These are phyloP conservation scores for Galerina sulciceps DNA, from an alignment of 768 basidiomycete species.

Conservation along the genomic window DNA sequence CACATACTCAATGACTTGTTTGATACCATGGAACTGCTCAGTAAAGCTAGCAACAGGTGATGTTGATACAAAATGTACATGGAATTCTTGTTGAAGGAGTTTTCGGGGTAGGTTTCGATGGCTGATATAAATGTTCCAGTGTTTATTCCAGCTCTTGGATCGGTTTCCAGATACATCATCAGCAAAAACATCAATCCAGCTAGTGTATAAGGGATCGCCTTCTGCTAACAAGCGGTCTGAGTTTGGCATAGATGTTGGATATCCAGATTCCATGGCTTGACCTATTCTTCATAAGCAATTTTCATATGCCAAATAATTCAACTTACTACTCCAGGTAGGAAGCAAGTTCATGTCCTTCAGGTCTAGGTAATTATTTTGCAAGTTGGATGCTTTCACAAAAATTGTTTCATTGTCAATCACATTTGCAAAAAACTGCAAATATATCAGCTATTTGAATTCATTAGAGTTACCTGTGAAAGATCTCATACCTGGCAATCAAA, in stretches of 20 bases:
- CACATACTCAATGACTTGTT: constrained; percentile 34
- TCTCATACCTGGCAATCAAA: too few relatives aligned
- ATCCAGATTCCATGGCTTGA: background rate
- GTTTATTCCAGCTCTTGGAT: constrained; percentile 50
- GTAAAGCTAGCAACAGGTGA: constrained; percentile 37
- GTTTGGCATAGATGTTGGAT: constrained; percentile 32
- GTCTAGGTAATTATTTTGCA: too few relatives aligned
- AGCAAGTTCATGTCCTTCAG: too few relatives aligned
- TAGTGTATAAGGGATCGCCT: constrained; percentile 33
- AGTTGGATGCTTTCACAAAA: too few relatives aligned
- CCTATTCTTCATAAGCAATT: too few relatives aligned
- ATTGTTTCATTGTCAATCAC: too few relatives aligned
- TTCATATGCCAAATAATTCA: too few relatives aligned
- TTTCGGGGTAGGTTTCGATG: constrained; percentile 38
- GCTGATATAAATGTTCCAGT: constrained; percentile 43
- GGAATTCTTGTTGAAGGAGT: constrained; percentile 39
- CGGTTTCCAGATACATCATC: constrained; percentile 50
- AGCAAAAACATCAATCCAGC: constrained; percentile 34
- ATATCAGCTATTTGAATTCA: too few relatives aligned
- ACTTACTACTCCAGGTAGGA: too few relatives aligned
- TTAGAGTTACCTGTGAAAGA: too few relatives aligned
- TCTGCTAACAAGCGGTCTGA: constrained; percentile 30
- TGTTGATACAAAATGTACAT: constrained; percentile 41
- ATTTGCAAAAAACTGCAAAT: too few relatives aligned
- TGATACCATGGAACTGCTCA: constrained; percentile 41